These are phyloP conservation scores for Rhododendron molle DNA, from an alignment of 148 eudicot species.

Conservation along the genomic window DNA sequence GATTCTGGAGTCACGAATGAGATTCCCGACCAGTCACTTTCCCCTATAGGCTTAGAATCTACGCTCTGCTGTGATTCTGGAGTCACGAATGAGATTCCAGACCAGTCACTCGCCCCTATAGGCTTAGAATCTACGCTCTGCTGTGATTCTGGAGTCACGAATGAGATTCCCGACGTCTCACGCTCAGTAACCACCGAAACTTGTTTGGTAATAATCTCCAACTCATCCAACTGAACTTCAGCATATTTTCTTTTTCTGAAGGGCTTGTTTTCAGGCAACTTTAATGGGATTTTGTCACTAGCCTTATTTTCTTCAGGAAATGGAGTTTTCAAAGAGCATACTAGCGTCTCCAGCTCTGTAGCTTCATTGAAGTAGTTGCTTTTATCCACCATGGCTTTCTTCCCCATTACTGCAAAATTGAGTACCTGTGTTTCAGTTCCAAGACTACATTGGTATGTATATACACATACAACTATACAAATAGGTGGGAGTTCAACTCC, in stretches of 20 bases:
- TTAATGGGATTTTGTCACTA: slow-evolving; percentile 12
- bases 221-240: slow-evolving; percentile 19
- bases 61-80: slow-evolving; percentile 44
- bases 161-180: slow-evolving; percentile 21
- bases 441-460: background rate
- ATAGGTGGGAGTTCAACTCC: background rate
- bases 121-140: slow-evolving; percentile 28
- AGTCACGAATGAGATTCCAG: slow-evolving; percentile 14
- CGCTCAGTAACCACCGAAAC: slow-evolving; percentile 39
- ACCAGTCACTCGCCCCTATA: slow-evolving; percentile 19
- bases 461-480: background rate
- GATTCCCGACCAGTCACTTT: too few relatives aligned
- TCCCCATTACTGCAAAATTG: slow-evolving; percentile 10
- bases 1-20: too few relatives aligned
- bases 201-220: slow-evolving; percentile 22
- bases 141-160: slow-evolving; percentile 34
- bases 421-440: background rate
- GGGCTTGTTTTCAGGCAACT: slow-evolving; percentile 48
- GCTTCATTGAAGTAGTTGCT: slow-evolving; percentile 38
- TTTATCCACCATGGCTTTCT: slow-evolving; percentile 29
- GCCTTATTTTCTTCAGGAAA: slow-evolving; percentile 16
- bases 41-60: slow-evolving; percentile 19
- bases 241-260: slow-evolving; percentile 42
- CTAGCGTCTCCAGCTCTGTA: slow-evolving; percentile 33
- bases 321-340: slow-evolving; percentile 17